These are phyloP conservation scores for Naganishia onofrii DNA, from an alignment of 768 basidiomycete genomes.

Conservation along the genomic window DNA sequence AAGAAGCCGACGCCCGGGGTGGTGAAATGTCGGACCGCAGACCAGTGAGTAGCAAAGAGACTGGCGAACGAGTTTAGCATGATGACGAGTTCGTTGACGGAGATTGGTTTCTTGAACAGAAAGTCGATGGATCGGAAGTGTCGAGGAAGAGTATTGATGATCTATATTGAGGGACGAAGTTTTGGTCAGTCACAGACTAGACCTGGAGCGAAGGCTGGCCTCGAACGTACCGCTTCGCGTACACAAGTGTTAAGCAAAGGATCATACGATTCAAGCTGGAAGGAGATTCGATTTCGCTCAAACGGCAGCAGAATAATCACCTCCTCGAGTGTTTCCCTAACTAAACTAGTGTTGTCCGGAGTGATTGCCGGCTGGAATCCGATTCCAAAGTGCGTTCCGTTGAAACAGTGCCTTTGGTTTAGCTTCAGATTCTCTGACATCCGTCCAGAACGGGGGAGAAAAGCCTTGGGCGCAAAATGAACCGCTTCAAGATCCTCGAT, in stretches of 20 bases:
- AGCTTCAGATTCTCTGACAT: not conserved
- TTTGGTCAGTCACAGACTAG: too few species aligned
- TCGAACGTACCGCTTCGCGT: not conserved
- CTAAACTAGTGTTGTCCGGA: not conserved
- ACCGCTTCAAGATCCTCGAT: not conserved
- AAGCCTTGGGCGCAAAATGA: not conserved
- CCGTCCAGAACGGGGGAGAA: not conserved
- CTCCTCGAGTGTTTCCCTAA: not conserved
- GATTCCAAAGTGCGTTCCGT: conserved; percentile 3
- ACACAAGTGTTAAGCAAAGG: not conserved
- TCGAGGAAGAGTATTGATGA: not conserved
- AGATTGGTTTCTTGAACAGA: not conserved
- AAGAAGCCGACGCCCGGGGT: not conserved
- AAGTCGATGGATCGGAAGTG: not conserved
- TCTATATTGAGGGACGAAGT: not conserved
- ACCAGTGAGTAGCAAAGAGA: not conserved
- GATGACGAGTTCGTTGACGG: not conserved
- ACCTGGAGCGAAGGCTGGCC: too few species aligned
- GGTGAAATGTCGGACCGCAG: not conserved
- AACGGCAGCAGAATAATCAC: not conserved
- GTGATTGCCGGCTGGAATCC: not conserved
- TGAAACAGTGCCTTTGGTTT: not conserved
- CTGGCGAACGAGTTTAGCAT: not conserved
- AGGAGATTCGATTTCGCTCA: not conserved
- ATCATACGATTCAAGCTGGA: not conserved